Evolutionary conservation across 768 basidiomycete species (phyloP), one percentile per base, ranked within the genome.

Genomic region (Trametes elegans): DNA sequence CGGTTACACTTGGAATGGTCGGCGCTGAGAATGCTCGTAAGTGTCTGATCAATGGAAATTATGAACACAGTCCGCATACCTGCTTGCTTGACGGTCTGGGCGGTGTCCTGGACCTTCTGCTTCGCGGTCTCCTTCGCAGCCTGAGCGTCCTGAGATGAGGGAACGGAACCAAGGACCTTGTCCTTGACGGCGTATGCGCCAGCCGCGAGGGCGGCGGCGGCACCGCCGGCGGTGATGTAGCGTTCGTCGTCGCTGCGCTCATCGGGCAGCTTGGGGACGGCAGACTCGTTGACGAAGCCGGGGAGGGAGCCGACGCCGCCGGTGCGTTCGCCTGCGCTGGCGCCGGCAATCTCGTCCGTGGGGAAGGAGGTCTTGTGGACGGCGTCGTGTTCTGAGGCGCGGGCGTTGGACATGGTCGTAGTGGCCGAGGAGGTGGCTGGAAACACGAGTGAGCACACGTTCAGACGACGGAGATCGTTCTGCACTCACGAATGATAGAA

Each of bases 301-400:
- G 81, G 80, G 13, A 82, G 72, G 0, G 79, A 73, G 8, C 80
- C 80, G 1, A 77, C 75, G 14, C 81, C 82, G 16, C 47, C 62
- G n/a, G 61, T 59, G 48, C 48, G 60, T 46, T 66, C 66, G 4
- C 52, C 38, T 3, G 60, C 13, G 16, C 27, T 28, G 2, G 60
- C 56, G 11, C 66, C 65, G 1, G 51, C 43, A 24, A 60, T 14
- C 29, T 64, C 63, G 1, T 14, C 46, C 16, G 55, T 42, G 5
- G 61, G 56, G 21, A 57, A 23, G 11, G 58, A 59, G 36, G 55
- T 57, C 31, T 16, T 34, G 53, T 65, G 64, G 14, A 48, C 34
- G 18, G 38, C 18, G 26, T 64, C 63, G 38, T 62, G 58, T 31
- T 52, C 53, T 7, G 61, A 64, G 3, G 63, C 63, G 8, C 59